A percentile compares a stretch with the other conserved stretches of the same genome.
Evolutionary conservation across 371 early-diverging fungal genomes (phyloP).

Genomic region (Mortierella sp.): DNA sequence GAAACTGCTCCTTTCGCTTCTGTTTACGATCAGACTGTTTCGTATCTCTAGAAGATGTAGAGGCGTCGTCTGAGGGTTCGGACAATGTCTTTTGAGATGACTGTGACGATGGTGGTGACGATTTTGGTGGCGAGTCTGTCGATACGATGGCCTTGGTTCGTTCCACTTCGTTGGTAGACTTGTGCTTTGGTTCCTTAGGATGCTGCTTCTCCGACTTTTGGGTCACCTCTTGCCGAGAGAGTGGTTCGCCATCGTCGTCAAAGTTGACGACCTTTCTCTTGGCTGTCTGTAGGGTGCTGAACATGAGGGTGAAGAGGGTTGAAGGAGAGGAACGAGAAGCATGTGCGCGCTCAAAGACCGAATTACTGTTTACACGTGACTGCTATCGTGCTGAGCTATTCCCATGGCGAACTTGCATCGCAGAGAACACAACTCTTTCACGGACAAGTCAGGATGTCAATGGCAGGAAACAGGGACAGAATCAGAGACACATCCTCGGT

Average conservation of each 20-base stretch:
- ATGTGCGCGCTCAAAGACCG: too few species aligned
- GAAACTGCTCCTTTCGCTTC: constrained; percentile 24
- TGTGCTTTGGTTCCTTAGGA: neutral
- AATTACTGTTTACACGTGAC: too few species aligned
- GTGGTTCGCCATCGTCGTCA: constrained; percentile 40
- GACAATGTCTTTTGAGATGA: too few species aligned
- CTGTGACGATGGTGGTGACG: too few species aligned
- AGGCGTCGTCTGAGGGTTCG: neutral
- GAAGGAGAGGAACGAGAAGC: too few species aligned
- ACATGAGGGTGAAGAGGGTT: constrained; percentile 27
- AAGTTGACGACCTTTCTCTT: constrained; percentile 51
- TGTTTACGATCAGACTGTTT: constrained; percentile 21
- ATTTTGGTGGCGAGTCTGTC: too few species aligned
- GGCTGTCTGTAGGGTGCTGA: constrained; percentile 25
- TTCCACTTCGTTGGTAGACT: neutral
- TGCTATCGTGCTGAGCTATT: too few species aligned
- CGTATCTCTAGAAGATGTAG: constrained; percentile 4
- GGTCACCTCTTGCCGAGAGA: constrained; percentile 6
- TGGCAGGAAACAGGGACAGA: neutral
- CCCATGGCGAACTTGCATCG: too few species aligned
- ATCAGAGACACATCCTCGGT: constrained; percentile 25
- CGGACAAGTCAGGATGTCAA: neutral
- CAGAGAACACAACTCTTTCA: too few species aligned
- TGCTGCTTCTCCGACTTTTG: neutral
- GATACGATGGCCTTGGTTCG: too few species aligned